Conservation (phyloP, 345 rosid species). For the Cochlearia excelsa region DNA sequence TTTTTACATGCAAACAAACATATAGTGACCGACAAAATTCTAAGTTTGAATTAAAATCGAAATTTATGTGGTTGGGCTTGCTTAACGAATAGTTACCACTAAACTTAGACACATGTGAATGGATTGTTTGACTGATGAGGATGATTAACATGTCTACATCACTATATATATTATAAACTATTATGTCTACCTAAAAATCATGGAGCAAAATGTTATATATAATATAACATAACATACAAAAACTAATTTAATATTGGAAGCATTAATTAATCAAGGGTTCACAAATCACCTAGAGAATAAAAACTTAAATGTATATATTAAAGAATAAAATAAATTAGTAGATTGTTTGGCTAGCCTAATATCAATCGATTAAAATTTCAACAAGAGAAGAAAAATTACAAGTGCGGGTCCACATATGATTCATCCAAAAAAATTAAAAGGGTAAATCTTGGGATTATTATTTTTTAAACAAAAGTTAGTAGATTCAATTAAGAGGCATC, state of each 20-base stretch:
- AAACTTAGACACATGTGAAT: slow-evolving; percentile 20
- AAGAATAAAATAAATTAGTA: slow-evolving; percentile 19
- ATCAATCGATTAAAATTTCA: slow-evolving; percentile 19
- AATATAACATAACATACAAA: slow-evolving; percentile 13
- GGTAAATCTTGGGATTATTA: slow-evolving; percentile 27
- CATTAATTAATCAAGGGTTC: slow-evolving; percentile 12
- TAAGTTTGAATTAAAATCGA: slow-evolving; percentile 2
- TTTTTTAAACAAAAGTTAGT: slow-evolving; percentile 10
- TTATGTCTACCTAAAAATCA: slow-evolving; percentile 25
- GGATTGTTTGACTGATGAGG: slow-evolving; percentile 7
- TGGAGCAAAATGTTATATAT: slow-evolving; percentile 26
- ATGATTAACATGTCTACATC: slow-evolving; percentile 33
- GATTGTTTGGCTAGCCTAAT: slow-evolving; percentile 21
- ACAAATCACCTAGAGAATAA: slow-evolving; percentile 34
- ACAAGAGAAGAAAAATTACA: slow-evolving; percentile 9
- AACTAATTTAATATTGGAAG: background rate
- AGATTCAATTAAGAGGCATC: slow-evolving; percentile 14
- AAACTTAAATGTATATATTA: slow-evolving; percentile 14
- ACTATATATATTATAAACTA: slow-evolving; percentile 13
- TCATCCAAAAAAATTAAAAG: slow-evolving; percentile 17
- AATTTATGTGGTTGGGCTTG: slow-evolving; percentile 3
- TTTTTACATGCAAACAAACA: no score
- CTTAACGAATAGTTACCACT: background rate
- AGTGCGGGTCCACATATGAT: slow-evolving; percentile 26
- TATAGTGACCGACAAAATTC: background rate